Base-by-base conservation (phyloP, 2,329 filamentous ascomycete species). In the Raffaelea deltoideospora region DNA sequence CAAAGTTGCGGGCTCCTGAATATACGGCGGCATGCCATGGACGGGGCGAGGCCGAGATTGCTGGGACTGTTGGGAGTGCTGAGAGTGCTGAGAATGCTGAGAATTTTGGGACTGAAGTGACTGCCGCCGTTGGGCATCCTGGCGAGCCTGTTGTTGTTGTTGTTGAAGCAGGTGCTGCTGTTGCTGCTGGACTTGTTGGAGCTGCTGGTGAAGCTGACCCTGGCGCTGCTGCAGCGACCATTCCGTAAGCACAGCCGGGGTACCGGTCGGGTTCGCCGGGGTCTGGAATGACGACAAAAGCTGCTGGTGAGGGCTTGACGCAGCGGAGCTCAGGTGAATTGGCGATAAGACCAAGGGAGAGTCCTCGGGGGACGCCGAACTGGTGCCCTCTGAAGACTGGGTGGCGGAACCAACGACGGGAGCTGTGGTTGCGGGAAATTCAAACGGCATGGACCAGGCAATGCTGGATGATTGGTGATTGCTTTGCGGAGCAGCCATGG, bases 201-300 rank as follows among this genome's bases (percentile, higher is more conserved):
- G 43, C 21, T 46, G 45, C 13, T 42, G 52, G 31, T 64, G 62
- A 15, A 47, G 52, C 32, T 64, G 62, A 41, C 64, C 63, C 46
- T 65, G 66, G 35, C 67, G 64, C 44, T 70, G 66, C 38, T 69
- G 65, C 35, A 78, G 63, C 18, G 72, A 65, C 72, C 73, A 78
- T 56, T 77, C 71, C 33, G 69, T 68, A 44, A 78, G 53, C 34
- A 67, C 54, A 13, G 57, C 54, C 10, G 62, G 54, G 23, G 64
- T 55, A 45, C 63, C n/a, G n/a, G n/a, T 63, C 13, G 65, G 58
- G 48, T 69, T 69, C 37, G 60, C 56, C 31, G 63, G 53, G 33
- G 61, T 55, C 48, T 67, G 65, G 50, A 65, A 72, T 4, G 70
- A 68, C 44, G 70, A 73, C 23, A 67, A 65, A 40, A 71, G 65